Evolutionary conservation across 2,329 filamentous ascomycete genomes (phyloP).

Genomic region (Proliferodiscus dingleyae): DNA sequence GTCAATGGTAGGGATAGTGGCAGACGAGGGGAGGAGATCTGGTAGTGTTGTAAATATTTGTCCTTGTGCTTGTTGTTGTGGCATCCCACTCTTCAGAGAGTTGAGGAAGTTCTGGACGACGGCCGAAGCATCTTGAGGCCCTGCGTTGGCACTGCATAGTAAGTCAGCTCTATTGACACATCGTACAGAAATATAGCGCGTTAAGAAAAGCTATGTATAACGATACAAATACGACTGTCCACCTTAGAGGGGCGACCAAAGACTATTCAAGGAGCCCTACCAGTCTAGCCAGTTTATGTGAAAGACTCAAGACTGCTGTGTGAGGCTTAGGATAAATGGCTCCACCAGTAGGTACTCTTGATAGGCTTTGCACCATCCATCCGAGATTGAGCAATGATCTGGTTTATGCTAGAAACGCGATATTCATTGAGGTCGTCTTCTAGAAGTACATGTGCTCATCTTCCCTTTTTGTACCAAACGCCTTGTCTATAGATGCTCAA

Average conservation of each 20-base stretch:
- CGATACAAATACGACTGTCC: not conserved
- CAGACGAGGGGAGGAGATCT: slow-evolving; percentile 74
- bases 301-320: not conserved
- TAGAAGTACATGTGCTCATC: slow-evolving; percentile 31
- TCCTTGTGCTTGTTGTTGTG: slow-evolving; percentile 44
- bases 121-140: slow-evolving; percentile 62
- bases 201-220: too few relatives aligned
- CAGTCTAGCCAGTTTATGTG: not conserved
- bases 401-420: slow-evolving; percentile 1
- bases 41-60: slow-evolving; percentile 76
- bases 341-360: not conserved
- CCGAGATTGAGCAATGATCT: not conserved
- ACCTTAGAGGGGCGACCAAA: not conserved
- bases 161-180: slow-evolving; percentile 39
- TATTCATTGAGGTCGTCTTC: slow-evolving; percentile 28
- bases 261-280: not conserved
- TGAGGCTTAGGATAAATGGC: too few relatives aligned
- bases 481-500: slow-evolving; percentile 27
- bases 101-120: slow-evolving; percentile 85
- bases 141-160: slow-evolving; percentile 53
- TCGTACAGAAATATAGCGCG: too few relatives aligned
- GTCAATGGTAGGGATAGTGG: slow-evolving; percentile 73
- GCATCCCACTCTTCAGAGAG: slow-evolving; percentile 60
- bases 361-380: not conserved
- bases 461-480: slow-evolving; percentile 28